Base-by-base conservation (phyloP, 1,284 basidiomycete species). In the Cutaneotrichosporon sp. region DNA sequence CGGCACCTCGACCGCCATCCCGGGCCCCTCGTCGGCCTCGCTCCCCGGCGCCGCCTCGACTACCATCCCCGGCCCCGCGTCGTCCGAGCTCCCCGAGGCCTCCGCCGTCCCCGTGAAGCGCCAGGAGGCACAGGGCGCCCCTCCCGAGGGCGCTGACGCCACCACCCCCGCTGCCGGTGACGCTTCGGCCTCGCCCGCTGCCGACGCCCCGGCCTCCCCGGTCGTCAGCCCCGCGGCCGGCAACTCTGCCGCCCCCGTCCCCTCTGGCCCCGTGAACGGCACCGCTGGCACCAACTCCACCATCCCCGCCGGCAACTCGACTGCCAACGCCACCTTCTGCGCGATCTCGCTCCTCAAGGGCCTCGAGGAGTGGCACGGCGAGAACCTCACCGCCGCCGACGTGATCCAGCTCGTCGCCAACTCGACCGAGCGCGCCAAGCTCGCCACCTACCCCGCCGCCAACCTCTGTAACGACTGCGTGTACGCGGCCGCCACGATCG, bases 381-480 rank as follows among this genome's bases (percentile, higher is more conserved):
- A 67, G 16, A 43, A 70, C 18, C 57, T 67, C 45, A 56, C 73
- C 10, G 73, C 72, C 25, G 69, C 62, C 14, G 74, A 42, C 33
- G 14, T 36, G 13, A 8, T 53, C 34, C 34, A 16, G 47, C 16
- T 29, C 47, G 8, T 50, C 7, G 14, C 9, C 47, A 29, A 77
- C 64, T n/a, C 60, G n/a, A 68, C 73, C 11, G 72, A 69, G 4
- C 36, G 68, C 16, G 51, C 66, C 16, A 46, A 58, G 29, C 42
- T 73, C 22, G 25, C 64, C 49, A 59, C 50, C 9, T 67, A 74
- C 60, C 70, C 72, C 20, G 59, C 63, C 31, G 65, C 62, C 25
- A 65, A 66, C 10, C 60, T 76, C 13, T 80, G 79, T 72, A 66
- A 65, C 56, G 76, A 79, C 61, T 80, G 79, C 64, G 67, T 79